phyloP scores from a whole-genome alignment of 1,139 yeast genomes.

The Kodamaea ohmeri region DNA sequence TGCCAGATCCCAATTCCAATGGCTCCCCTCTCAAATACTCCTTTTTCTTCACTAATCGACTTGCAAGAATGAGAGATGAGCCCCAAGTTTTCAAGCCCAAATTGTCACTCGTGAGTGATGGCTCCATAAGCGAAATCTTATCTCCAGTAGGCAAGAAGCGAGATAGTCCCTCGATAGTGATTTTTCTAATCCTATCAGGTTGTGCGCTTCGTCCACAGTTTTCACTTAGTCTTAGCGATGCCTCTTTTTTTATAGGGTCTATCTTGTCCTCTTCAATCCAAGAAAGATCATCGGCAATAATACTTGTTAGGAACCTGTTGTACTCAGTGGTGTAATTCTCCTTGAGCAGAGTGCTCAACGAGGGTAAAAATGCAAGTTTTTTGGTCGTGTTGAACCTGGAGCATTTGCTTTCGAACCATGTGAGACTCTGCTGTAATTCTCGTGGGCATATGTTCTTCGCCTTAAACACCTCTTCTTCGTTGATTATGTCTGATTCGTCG shows the following conservation, averaged over 20 bases:
- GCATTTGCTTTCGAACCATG: conserved; percentile 43
- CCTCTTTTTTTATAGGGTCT: conserved; percentile 48
- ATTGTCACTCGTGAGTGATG: conserved; percentile 81
- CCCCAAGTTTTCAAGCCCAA: conserved; percentile 97
- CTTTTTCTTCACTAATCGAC: conserved; percentile 37
- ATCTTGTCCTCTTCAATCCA: conserved; percentile 45
- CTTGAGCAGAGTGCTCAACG: conserved; percentile 25
- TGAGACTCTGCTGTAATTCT: conserved; percentile 24
- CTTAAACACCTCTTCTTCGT: conserved; percentile 19
- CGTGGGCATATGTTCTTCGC: conserved; percentile 26
- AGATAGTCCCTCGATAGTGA: conserved; percentile 33
- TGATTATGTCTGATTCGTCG: conserved; percentile 15
- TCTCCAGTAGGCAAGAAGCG: conserved; percentile 14
- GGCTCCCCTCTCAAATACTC: conserved; percentile 41
- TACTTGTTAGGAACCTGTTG: conserved; percentile 61
- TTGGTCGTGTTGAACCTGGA: conserved; percentile 28
- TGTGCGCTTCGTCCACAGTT: conserved; percentile 85
- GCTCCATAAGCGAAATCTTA: conserved; percentile 61
- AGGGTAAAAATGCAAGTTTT: conserved; percentile 29
- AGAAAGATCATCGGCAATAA: conserved; percentile 55
- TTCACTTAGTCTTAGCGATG: conserved; percentile 70
- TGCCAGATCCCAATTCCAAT: conserved; percentile 89
- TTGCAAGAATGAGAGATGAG: conserved; percentile 69
- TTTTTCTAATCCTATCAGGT: conserved; percentile 62
- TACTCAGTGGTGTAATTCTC: conserved; percentile 24